These are phyloP conservation scores for Cicer bijugum DNA, from an alignment of 306 rosid genomes.

Conservation along the genomic window DNA sequence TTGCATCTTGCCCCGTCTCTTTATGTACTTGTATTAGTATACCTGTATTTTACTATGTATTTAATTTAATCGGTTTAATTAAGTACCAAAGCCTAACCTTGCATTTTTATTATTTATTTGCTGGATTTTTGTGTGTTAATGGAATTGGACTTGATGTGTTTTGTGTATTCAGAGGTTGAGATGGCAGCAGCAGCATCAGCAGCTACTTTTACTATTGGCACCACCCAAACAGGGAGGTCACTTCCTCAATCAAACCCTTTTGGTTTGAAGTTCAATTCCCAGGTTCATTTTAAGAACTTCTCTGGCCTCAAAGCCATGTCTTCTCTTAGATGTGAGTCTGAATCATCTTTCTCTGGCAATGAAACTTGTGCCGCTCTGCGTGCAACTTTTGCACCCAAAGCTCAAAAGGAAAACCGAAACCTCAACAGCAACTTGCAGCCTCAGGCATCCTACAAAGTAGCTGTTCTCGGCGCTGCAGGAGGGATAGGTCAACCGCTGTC, in stretches of 20 bases:
- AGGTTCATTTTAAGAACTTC: constrained; percentile 63
- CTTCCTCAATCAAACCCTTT: constrained; percentile 58
- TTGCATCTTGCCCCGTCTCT: neutral
- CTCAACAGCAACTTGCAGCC: constrained; percentile 57
- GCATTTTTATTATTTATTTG: neutral
- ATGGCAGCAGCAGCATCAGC: constrained; percentile 91
- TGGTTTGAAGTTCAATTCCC: constrained; percentile 58
- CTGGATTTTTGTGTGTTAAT: neutral
- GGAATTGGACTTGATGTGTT: constrained; percentile 10
- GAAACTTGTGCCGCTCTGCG: constrained; percentile 59
- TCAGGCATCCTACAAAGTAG: constrained; percentile 85
- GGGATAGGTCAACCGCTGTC: constrained; percentile 96
- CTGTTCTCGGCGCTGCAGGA: constrained; percentile 95
- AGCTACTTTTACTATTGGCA: constrained; percentile 63
- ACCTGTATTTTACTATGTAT: neutral
- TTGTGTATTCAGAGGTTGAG: constrained; percentile 46
- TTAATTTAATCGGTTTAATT: neutral
- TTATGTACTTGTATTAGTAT: neutral
- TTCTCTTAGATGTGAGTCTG: constrained; percentile 51
- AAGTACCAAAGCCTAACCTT: neutral
- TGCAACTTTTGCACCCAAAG: constrained; percentile 58
- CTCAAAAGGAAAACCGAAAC: constrained; percentile 55
- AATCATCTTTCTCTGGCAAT: constrained; percentile 64
- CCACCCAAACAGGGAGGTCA: constrained; percentile 57
- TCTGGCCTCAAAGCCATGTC: constrained; percentile 71